Conservation (phyloP, 2,329 filamentous ascomycete species). For the Curvularia sp. region DNA sequence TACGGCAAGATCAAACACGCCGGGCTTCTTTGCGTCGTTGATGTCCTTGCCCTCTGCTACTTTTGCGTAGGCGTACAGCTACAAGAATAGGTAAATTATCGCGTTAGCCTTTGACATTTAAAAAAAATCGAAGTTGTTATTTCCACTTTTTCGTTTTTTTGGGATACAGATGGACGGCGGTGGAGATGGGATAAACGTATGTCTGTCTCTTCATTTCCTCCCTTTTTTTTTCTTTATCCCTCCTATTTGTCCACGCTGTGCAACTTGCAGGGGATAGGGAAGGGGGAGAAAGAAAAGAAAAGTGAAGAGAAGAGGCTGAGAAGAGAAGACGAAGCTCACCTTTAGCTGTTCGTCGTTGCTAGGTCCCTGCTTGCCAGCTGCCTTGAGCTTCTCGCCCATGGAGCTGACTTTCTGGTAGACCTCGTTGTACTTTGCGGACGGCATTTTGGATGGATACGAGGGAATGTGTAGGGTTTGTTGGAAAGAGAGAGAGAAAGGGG, state of each 20-base stretch:
- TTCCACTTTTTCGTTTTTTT: too few relatives aligned
- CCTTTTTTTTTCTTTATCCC: background rate
- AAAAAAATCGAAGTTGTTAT: too few relatives aligned
- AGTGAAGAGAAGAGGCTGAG: background rate
- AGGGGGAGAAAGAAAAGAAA: background rate
- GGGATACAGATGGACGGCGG: too few relatives aligned
- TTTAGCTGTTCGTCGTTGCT: conserved; percentile 58
- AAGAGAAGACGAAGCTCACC: conserved; percentile 43
- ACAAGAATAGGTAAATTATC: background rate
- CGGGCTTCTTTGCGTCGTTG: conserved; percentile 59
- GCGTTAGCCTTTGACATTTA: background rate
- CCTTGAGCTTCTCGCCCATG: conserved; percentile 44
- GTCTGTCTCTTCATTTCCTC: too few relatives aligned
- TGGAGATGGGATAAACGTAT: too few relatives aligned
- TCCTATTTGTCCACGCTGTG: background rate
- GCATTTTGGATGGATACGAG: conserved; percentile 25
- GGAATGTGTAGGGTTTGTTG: conserved; percentile 1
- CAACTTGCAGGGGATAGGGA: background rate
- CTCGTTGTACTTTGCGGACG: conserved; percentile 42
- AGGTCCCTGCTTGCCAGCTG: conserved; percentile 35
- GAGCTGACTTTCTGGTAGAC: conserved; percentile 42
- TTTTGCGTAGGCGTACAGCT: conserved; percentile 63
- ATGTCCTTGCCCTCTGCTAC: conserved; percentile 51
- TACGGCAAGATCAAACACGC: conserved; percentile 76
- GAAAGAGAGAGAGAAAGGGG: background rate